Percentiles rank a stretch among this genome's conserved stretches.
These are phyloP conservation scores for Flaveria bidentis DNA, from an alignment of 129 eudicot genomes.

Conservation along the genomic window DNA sequence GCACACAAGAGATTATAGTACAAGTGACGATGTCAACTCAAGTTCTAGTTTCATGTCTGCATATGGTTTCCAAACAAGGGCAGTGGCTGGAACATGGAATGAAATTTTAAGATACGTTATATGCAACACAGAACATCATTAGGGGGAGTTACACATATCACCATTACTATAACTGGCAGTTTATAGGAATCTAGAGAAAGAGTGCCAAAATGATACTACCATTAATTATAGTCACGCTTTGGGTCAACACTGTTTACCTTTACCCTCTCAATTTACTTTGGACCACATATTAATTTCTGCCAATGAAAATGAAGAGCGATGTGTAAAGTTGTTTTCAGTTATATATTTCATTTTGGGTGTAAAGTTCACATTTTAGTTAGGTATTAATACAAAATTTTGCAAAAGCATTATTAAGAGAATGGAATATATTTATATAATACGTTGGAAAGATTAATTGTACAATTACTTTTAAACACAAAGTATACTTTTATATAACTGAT, in stretches of 20 bases:
- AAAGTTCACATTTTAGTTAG: not conserved
- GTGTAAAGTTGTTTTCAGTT: not conserved
- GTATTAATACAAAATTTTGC: not conserved
- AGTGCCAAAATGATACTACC: not conserved
- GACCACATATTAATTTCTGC: not conserved
- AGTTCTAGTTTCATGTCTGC: not conserved
- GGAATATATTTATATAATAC: not conserved
- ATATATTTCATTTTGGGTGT: not conserved
- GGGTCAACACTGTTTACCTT: not conserved
- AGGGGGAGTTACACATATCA: too few relatives aligned
- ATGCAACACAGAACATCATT: too few relatives aligned
- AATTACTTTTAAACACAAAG: not conserved
- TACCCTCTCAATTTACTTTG: not conserved
- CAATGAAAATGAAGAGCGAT: not conserved
- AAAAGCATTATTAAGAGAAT: not conserved
- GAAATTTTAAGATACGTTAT: not conserved
- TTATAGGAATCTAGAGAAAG: too few relatives aligned
- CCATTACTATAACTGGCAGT: too few relatives aligned
- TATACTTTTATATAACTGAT: not conserved
- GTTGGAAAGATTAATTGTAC: not conserved
- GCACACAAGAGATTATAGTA: not conserved
- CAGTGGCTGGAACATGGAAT: not conserved
- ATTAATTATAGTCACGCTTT: not conserved
- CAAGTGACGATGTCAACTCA: not conserved
- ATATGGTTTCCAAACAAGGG: not conserved